These are phyloP conservation scores for Trichoderma breve DNA, from an alignment of 2,329 filamentous ascomycete species.

Conservation along the genomic window DNA sequence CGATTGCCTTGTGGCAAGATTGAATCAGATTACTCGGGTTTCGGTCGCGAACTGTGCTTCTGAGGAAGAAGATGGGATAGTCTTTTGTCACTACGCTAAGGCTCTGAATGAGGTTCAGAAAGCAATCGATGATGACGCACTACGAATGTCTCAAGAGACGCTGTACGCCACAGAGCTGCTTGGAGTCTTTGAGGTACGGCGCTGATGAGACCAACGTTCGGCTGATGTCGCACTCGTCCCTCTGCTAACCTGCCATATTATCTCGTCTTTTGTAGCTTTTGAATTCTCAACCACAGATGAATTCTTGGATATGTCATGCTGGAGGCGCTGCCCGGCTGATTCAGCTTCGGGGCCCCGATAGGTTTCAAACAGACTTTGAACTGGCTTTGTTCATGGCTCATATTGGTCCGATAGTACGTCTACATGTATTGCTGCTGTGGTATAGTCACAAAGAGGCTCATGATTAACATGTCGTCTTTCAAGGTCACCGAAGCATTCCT, in stretches of 20 bases:
- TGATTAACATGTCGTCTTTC: not conserved
- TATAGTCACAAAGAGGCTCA: not conserved
- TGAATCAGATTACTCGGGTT: not conserved
- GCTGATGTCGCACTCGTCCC: too few species aligned
- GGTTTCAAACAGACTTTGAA: conserved; percentile 4
- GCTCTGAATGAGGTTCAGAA: not conserved
- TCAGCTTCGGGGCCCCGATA: not conserved
- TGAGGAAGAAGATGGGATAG: not conserved
- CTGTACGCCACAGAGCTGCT: not conserved
- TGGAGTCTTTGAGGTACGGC: not conserved
- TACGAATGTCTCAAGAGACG: not conserved
- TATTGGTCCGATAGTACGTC: not conserved
- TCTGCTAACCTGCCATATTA: not conserved
- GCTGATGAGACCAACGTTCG: not conserved
- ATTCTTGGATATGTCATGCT: not conserved
- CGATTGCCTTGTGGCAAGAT: conserved; percentile 1
- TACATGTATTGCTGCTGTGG: too few species aligned
- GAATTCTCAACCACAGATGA: not conserved
- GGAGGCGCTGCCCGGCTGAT: not conserved
- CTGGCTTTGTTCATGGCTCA: conserved; percentile 3
- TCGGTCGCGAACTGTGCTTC: not conserved
- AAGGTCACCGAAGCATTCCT: conserved; percentile 2
- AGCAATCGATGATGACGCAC: not conserved
- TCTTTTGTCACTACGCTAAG: not conserved
- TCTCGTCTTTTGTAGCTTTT: not conserved